Conservation (phyloP, 1,139 yeast species). For the Kodamaea sp. region DNA sequence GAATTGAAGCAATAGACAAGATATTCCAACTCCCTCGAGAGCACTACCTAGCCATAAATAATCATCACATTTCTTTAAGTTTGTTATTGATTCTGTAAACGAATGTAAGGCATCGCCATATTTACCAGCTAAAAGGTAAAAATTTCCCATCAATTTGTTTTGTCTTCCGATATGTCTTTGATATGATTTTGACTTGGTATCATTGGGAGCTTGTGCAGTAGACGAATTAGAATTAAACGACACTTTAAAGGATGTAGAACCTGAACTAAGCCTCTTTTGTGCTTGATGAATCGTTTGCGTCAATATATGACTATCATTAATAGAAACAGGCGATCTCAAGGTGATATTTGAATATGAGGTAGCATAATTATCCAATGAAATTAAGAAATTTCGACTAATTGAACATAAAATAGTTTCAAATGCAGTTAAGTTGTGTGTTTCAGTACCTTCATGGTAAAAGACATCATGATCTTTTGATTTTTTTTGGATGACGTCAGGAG, state of each 20-base stretch:
- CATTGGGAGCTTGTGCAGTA: conserved; percentile 12
- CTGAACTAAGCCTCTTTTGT: conserved; percentile 37
- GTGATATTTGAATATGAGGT: conserved; percentile 68
- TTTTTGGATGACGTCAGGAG: conserved; percentile 20
- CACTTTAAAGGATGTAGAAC: conserved; percentile 37
- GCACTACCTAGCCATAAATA: conserved; percentile 86
- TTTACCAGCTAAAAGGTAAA: conserved; percentile 77
- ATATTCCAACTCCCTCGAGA: conserved; percentile 72
- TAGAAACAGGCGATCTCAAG: conserved; percentile 67
- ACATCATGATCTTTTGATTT: conserved; percentile 18
- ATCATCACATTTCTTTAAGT: conserved; percentile 64
- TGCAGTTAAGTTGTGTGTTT: conserved; percentile 30
- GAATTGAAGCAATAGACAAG: conserved; percentile 58
- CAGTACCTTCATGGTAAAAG: conserved; percentile 24
- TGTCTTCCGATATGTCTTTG: conserved; percentile 60
- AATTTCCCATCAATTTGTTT: conserved; percentile 69
- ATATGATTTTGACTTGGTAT: conserved; percentile 29
- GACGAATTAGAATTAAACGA: conserved; percentile 18
- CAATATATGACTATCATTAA: conserved; percentile 47
- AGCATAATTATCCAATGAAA: conserved; percentile 64
- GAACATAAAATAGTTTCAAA: conserved; percentile 75
- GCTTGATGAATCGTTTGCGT: conserved; percentile 55
- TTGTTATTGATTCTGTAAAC: conserved; percentile 66
- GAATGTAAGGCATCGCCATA: conserved; percentile 64
- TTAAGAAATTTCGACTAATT: conserved; percentile 59